Evolutionary conservation across 2,329 filamentous ascomycete species (phyloP).

Genomic region (Orbilia ellipsospora): DNA sequence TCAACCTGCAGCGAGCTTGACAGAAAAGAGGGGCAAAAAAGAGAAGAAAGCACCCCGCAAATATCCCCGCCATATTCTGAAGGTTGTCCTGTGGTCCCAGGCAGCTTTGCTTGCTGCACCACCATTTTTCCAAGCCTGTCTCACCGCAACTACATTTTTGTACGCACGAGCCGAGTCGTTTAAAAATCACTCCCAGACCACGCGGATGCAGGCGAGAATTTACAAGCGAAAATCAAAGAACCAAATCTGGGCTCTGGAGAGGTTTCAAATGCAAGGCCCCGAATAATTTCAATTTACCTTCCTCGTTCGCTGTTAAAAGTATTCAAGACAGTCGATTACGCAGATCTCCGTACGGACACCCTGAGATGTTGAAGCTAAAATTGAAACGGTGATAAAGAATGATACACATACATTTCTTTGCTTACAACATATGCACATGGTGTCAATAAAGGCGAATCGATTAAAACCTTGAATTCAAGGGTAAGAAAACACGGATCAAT

Average conservation of each 20-base stretch:
- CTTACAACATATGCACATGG: too few relatives aligned
- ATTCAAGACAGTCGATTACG: too few relatives aligned
- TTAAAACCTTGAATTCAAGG: too few relatives aligned
- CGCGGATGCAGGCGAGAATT: constrained; percentile 35
- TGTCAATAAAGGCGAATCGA: too few relatives aligned
- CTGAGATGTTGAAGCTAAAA: background rate
- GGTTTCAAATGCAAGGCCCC: too few relatives aligned
- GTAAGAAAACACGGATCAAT: too few relatives aligned
- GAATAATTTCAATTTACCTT: too few relatives aligned
- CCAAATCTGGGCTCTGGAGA: background rate
- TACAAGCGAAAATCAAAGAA: constrained; percentile 16
- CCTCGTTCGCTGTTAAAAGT: too few relatives aligned
- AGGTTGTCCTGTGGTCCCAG: background rate
- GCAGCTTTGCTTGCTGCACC: background rate
- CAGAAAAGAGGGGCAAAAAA: constrained; percentile 8
- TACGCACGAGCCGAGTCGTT: background rate
- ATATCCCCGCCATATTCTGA: background rate
- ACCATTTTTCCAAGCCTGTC: constrained; percentile 21
- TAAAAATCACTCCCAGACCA: constrained; percentile 25
- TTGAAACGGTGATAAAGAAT: background rate
- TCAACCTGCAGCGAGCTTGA: constrained; percentile 2
- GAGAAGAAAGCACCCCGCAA: constrained; percentile 5
- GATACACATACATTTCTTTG: too few relatives aligned
- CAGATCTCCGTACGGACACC: too few relatives aligned
- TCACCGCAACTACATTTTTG: constrained; percentile 25